Evolutionary conservation across 2,329 filamentous ascomycete species (phyloP).

Genomic region (Triangularia verruculosa): DNA sequence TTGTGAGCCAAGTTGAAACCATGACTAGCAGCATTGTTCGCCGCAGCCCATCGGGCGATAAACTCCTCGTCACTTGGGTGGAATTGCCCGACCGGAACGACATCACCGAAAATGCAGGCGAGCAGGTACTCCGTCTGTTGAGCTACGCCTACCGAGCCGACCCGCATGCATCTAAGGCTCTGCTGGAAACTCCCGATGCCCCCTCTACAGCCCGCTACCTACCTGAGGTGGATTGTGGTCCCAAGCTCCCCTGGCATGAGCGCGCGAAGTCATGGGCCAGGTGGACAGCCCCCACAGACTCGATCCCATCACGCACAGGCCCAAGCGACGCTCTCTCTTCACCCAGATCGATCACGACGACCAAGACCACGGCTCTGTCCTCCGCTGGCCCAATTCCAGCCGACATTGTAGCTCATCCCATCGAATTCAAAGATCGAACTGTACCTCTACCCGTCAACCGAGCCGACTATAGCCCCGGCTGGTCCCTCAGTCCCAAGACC

Average conservation of each 20-base stretch:
- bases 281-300: conserved; percentile 24
- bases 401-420: conserved; percentile 14
- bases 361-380: background rate
- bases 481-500: conserved; percentile 24
- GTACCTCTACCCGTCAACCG: background rate
- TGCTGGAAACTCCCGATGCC: conserved; percentile 24
- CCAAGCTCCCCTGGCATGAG: conserved; percentile 39
- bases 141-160: conserved; percentile 33
- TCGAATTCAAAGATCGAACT: conserved; percentile 21
- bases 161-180: conserved; percentile 16
- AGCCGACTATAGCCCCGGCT: background rate
- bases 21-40: conserved; percentile 41
- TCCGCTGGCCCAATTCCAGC: conserved; percentile 8
- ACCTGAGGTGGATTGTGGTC: conserved; percentile 27
- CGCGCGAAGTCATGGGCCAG: conserved; percentile 36
- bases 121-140: conserved; percentile 47
- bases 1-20: conserved; percentile 37
- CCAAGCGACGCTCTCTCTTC: background rate
- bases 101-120: conserved; percentile 39
- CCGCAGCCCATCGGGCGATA: conserved; percentile 31
- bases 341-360: background rate
- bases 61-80: conserved; percentile 43
- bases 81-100: conserved; percentile 26
- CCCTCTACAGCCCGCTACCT: conserved; percentile 30
- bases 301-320: background rate